A percentile compares a stretch with the other conserved stretches of the same genome.
Conservation (phyloP, 805 yeast species). For the Zygotorulaspora danielsina region DNA sequence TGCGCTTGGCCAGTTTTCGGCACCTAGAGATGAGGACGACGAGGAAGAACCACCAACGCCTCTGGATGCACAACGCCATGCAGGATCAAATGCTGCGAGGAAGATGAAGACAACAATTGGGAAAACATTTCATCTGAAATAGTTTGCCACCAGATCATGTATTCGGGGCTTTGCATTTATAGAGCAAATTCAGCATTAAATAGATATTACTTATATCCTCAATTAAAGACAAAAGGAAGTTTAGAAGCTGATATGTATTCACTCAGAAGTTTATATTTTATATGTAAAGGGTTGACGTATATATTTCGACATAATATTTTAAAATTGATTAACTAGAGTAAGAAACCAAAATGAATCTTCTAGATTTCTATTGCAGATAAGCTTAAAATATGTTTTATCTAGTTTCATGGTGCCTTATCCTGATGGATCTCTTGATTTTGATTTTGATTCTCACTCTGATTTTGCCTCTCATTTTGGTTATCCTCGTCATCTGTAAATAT, state of each 20-base stretch:
- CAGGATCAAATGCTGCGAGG: slow-evolving; percentile 11
- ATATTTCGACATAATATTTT: not conserved
- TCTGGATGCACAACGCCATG: slow-evolving; percentile 4
- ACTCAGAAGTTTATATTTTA: too few relatives aligned
- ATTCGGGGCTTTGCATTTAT: not conserved
- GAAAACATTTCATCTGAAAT: slow-evolving; percentile 15
- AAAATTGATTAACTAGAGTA: not conserved
- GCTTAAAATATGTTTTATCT: not conserved
- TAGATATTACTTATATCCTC: not conserved
- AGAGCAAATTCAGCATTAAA: not conserved
- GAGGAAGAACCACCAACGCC: slow-evolving; percentile 42
- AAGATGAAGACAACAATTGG: slow-evolving; percentile 18
- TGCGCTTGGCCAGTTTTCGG: slow-evolving; percentile 46
- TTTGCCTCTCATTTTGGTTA: slow-evolving; percentile 3
- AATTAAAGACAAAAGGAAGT: too few relatives aligned
- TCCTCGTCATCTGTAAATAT: slow-evolving; percentile 34
- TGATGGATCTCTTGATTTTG: not conserved
- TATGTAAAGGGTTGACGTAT: too few relatives aligned
- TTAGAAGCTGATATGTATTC: too few relatives aligned
- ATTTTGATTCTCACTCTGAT: not conserved
- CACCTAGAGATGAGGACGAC: slow-evolving; percentile 42
- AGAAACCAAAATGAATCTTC: too few relatives aligned
- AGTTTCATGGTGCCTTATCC: not conserved
- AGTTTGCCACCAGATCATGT: not conserved
- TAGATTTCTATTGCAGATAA: not conserved